A percentile compares a stretch with the other conserved stretches of the same genome.
Evolutionary conservation across 1,284 basidiomycete species (phyloP).

Genomic region (Austroboletus novae-zelandiae): DNA sequence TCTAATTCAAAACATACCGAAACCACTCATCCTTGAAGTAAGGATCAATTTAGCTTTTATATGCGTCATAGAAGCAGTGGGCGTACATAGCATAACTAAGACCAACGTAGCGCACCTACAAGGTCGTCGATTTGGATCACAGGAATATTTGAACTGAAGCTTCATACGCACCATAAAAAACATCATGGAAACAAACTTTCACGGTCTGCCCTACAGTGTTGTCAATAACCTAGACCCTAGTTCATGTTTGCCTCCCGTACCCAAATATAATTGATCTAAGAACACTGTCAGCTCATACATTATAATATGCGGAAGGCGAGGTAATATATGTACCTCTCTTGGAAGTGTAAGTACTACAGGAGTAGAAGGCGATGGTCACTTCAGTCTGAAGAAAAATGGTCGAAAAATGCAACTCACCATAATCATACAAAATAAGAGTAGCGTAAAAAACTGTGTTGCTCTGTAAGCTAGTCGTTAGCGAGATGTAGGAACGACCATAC

Average conservation of each 20-base stretch:
- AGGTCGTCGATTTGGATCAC: not conserved
- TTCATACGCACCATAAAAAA: not conserved
- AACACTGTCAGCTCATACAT: not conserved
- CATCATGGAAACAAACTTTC: not conserved
- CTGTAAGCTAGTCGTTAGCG: not conserved
- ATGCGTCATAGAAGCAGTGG: not conserved
- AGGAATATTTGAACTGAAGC: not conserved
- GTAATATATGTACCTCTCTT: not conserved
- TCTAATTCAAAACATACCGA: not conserved
- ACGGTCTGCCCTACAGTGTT: not conserved
- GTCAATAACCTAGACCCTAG: not conserved
- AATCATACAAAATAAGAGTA: not conserved
- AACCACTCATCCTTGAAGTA: not conserved
- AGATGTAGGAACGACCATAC: not conserved
- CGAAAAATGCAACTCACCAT: not conserved
- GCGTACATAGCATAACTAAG: not conserved
- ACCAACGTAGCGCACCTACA: not conserved
- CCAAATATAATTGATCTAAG: not conserved
- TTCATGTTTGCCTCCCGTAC: not conserved
- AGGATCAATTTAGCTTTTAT: not conserved
- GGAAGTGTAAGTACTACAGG: not conserved
- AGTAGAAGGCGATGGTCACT: not conserved
- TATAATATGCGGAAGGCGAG: not conserved
- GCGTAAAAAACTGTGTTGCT: not conserved
- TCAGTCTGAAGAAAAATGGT: not conserved